Evolutionary conservation across 2,329 filamentous ascomycete genomes (phyloP).

Genomic region (Alternaria burnsii): DNA sequence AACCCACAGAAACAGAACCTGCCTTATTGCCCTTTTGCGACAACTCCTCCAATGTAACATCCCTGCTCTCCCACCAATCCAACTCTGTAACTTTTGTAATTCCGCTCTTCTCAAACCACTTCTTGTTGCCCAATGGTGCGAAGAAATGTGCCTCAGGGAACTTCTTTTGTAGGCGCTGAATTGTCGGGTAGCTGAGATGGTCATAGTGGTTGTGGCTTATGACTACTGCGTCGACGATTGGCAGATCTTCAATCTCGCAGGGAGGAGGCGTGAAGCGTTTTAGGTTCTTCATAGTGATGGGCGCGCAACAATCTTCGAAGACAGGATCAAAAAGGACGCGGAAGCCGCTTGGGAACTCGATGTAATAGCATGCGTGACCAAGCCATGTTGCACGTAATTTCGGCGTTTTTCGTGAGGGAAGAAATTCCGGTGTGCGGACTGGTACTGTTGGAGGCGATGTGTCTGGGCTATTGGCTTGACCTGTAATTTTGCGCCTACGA

Average conservation of each 20-base stretch:
- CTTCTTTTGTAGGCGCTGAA: conserved; percentile 72
- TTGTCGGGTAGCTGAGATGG: conserved; percentile 80
- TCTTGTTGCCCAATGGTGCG: conserved; percentile 81
- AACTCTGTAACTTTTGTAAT: conserved; percentile 83
- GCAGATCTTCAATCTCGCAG: conserved; percentile 80
- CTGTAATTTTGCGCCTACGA: conserved; percentile 57
- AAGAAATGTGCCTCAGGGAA: conserved; percentile 88
- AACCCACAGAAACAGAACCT: conserved; percentile 14
- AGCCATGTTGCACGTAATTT: conserved; percentile 89
- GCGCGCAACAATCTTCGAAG: conserved; percentile 86
- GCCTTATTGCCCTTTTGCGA: conserved; percentile 7
- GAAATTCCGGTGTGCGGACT: conserved; percentile 73
- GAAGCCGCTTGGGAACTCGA: conserved; percentile 86
- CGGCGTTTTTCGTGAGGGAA: conserved; percentile 65
- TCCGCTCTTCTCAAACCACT: conserved; percentile 78
- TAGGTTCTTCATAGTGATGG: conserved; percentile 73
- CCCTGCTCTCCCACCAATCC: conserved; percentile 92
- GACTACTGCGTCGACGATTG: conserved; percentile 74
- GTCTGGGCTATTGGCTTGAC: conserved; percentile 65
- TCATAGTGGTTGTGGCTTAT: conserved; percentile 96
- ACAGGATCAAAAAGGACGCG: conserved; percentile 94
- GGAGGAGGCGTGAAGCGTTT: conserved; percentile 81
- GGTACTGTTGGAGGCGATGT: conserved; percentile 71
- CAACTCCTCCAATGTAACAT: conserved; percentile 67
- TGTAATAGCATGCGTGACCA: conserved; percentile 91